Percentiles rank a stretch among this genome's conserved stretches.
These are phyloP conservation scores for Ascochyta viciae-villosae DNA, from an alignment of 2,329 filamentous ascomycete genomes.

Conservation along the genomic window DNA sequence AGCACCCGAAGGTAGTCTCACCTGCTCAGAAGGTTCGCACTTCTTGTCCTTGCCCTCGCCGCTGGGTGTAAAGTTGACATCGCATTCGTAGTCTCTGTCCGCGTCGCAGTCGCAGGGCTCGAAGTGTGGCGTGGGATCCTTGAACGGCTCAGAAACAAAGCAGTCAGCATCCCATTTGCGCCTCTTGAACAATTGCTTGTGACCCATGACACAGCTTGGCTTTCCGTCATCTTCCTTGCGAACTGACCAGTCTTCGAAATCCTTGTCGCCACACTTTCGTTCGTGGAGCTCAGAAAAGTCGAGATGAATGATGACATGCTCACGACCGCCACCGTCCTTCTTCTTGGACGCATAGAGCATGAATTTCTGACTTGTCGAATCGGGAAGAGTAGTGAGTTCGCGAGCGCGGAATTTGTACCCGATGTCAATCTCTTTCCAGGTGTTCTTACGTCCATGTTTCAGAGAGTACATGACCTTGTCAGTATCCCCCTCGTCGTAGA, in stretches of 20 bases:
- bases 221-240: conserved; percentile 80
- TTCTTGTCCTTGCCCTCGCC: conserved; percentile 61
- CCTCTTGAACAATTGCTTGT: conserved; percentile 84
- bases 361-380: conserved; percentile 93
- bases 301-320: conserved; percentile 74
- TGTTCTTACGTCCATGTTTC: conserved; percentile 76
- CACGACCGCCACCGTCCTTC: conserved; percentile 55
- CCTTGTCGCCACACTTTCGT: conserved; percentile 74
- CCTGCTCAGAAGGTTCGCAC: conserved; percentile 69
- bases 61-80: conserved; percentile 79
- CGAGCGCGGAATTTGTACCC: conserved; percentile 73
- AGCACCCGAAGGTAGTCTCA: conserved; percentile 72
- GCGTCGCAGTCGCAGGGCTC: conserved; percentile 82
- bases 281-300: conserved; percentile 86
- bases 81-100: conserved; percentile 86
- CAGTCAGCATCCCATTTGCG: conserved; percentile 89
- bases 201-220: conserved; percentile 92
- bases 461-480: conserved; percentile 78
- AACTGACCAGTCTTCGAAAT: conserved; percentile 88
- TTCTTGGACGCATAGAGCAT: conserved; percentile 69
- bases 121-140: conserved; percentile 73
- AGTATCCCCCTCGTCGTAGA: conserved; percentile 71
- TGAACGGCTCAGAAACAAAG: conserved; percentile 85
- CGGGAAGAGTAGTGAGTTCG: conserved; percentile 84
- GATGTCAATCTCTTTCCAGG: conserved; percentile 77